Conservation (phyloP, 805 yeast genomes). For the Candida xyloterini region DNA sequence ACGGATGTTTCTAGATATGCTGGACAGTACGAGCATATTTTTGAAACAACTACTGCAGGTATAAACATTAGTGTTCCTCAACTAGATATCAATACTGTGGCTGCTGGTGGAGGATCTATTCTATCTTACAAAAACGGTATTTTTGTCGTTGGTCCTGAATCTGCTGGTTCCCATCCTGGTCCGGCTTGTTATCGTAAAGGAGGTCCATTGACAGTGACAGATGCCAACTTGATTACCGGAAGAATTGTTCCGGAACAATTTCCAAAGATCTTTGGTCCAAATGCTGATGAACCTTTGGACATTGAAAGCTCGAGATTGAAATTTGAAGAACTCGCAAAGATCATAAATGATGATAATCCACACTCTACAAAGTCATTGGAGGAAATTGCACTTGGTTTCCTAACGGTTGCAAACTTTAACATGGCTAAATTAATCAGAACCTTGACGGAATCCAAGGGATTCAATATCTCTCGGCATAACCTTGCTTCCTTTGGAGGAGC, state of each 20-base stretch:
- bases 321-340: slow-evolving; percentile 42
- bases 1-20: slow-evolving; percentile 37
- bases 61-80: slow-evolving; percentile 36
- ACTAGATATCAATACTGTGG: slow-evolving; percentile 25
- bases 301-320: slow-evolving; percentile 2
- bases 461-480: slow-evolving; percentile 55
- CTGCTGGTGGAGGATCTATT: slow-evolving; percentile 10
- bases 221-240: slow-evolving; percentile 7
- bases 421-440: slow-evolving; percentile 84
- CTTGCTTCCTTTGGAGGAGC: slow-evolving; percentile 86
- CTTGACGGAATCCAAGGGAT: slow-evolving; percentile 77
- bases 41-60: slow-evolving; percentile 34
- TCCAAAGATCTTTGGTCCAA: slow-evolving; percentile 9
- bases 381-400: slow-evolving; percentile 72
- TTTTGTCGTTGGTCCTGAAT: slow-evolving; percentile 8
- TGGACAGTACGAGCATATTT: slow-evolving; percentile 30
- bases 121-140: slow-evolving; percentile 6
- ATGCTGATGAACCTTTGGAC: slow-evolving; percentile 6
- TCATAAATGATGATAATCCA: slow-evolving; percentile 44
- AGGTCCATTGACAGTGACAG: slow-evolving; percentile 9
- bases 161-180: slow-evolving; percentile 10
- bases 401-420: slow-evolving; percentile 75
- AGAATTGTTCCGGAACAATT: slow-evolving; percentile 9
- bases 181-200: slow-evolving; percentile 11
- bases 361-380: slow-evolving; percentile 46